These are phyloP conservation scores for Emericellopsis cladophorae DNA, from an alignment of 2,329 filamentous ascomycete genomes.

Conservation along the genomic window DNA sequence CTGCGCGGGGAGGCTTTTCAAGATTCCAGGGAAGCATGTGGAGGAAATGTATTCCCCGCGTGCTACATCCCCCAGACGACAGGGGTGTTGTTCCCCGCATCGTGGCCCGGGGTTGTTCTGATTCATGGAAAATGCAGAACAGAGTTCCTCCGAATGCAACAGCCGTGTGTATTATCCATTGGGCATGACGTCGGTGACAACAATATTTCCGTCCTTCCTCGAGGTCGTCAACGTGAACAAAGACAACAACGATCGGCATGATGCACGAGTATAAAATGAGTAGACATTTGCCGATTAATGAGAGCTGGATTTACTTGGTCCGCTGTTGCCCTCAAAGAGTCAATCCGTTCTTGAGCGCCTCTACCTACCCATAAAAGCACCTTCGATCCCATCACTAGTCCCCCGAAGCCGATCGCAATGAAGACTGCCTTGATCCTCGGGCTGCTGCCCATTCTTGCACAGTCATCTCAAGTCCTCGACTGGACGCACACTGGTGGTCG, in stretches of 20 bases:
- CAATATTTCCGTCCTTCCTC: not conserved
- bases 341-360: not conserved
- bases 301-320: too few relatives aligned
- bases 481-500: conserved; percentile 4
- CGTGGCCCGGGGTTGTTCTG: not conserved
- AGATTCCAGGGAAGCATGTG: too few relatives aligned
- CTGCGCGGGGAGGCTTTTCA: too few relatives aligned
- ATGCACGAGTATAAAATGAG: not conserved
- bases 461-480: conserved; percentile 6
- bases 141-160: not conserved
- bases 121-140: not conserved
- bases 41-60: not conserved
- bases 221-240: not conserved
- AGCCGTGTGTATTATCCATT: not conserved
- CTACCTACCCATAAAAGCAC: not conserved
- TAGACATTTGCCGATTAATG: too few relatives aligned
- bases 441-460: conserved; percentile 8
- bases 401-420: conserved; percentile 6
- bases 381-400: not conserved
- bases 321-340: not conserved
- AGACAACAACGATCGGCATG: not conserved
- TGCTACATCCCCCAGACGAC: not conserved
- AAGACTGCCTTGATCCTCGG: conserved; percentile 9
- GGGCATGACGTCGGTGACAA: not conserved
- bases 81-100: not conserved